Conservation (phyloP, 768 basidiomycete genomes). For the Xerocomus potaroensis region DNA sequence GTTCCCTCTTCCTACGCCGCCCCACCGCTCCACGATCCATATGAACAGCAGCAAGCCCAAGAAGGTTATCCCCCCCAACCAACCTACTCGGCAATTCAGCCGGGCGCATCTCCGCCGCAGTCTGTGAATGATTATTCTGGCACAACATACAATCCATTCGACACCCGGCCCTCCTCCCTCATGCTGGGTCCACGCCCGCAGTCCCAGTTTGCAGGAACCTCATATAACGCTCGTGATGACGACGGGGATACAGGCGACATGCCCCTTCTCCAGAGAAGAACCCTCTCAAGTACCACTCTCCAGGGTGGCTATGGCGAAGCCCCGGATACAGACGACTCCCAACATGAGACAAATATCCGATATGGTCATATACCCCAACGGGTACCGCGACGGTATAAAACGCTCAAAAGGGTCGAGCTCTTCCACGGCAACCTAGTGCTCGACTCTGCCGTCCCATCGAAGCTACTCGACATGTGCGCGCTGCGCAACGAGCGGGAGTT, state of each 20-base stretch:
- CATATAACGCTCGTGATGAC: slow-evolving; percentile 42
- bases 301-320: slow-evolving; percentile 41
- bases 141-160: slow-evolving; percentile 22
- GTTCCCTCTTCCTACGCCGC: slow-evolving; percentile 12
- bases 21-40: slow-evolving; percentile 20
- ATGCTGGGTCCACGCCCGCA: slow-evolving; percentile 25
- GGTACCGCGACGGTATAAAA: slow-evolving; percentile 87
- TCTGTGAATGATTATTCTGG: slow-evolving; percentile 12
- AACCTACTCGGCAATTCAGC: slow-evolving; percentile 8
- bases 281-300: slow-evolving; percentile 32
- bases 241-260: slow-evolving; percentile 59
- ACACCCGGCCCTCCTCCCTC: slow-evolving; percentile 14
- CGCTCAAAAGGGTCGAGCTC: slow-evolving; percentile 88
- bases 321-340: slow-evolving; percentile 29
- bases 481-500: slow-evolving; percentile 81
- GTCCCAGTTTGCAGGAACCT: slow-evolving; percentile 20
- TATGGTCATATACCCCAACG: slow-evolving; percentile 92
- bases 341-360: slow-evolving; percentile 57
- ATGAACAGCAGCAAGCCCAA: slow-evolving; percentile 21
- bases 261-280: slow-evolving; percentile 54
- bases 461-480: slow-evolving; percentile 80
- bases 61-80: slow-evolving; percentile 19
- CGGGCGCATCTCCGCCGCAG: slow-evolving; percentile 21
- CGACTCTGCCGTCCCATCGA: slow-evolving; percentile 87
- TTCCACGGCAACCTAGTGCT: slow-evolving; percentile 93